A percentile compares a stretch with the other conserved stretches of the same genome.
Conservation (phyloP, 73 alveolate genomes). For the Paramecium sonneborni region DNA sequence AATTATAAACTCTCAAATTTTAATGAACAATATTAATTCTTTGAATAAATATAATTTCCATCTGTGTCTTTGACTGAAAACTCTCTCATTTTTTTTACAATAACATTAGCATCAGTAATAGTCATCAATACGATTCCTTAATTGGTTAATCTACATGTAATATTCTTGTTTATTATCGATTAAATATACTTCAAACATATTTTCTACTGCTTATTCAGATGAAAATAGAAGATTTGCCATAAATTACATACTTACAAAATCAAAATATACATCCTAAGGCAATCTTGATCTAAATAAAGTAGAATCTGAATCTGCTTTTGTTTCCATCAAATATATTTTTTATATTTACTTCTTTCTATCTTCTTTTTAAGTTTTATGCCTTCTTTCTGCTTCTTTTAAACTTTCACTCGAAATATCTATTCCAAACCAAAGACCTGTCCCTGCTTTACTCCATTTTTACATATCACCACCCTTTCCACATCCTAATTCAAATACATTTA, state of each 20-base stretch:
- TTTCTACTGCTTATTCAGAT: background rate
- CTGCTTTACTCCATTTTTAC: constrained; percentile 27
- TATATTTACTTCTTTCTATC: background rate
- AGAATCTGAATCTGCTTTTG: constrained; percentile 16
- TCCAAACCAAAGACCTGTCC: constrained; percentile 47
- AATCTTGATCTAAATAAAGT: constrained; percentile 11
- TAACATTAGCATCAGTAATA: constrained; percentile 8
- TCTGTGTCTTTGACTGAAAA: background rate
- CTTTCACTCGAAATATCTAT: constrained; percentile 1
- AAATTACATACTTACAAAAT: constrained; percentile 50
- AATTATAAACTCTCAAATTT: background rate
- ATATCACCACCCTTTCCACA: constrained; percentile 46
- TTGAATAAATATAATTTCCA: background rate
- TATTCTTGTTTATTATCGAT: background rate
- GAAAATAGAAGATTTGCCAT: constrained; percentile 46
- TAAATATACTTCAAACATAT: background rate
- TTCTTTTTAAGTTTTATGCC: background rate
- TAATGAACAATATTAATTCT: background rate
- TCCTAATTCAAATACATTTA: constrained; percentile 1
- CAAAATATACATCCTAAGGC: constrained; percentile 34
- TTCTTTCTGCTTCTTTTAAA: constrained; percentile 12
- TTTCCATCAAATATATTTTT: constrained; percentile 29
- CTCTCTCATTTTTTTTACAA: constrained; percentile 33
- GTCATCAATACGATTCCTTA: constrained; percentile 34
- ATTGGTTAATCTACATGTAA: background rate